Percentiles rank a stretch among this genome's conserved stretches.
Conservation (phyloP, 176 grass and related monocot species). For the Phyllostachys edulis region DNA sequence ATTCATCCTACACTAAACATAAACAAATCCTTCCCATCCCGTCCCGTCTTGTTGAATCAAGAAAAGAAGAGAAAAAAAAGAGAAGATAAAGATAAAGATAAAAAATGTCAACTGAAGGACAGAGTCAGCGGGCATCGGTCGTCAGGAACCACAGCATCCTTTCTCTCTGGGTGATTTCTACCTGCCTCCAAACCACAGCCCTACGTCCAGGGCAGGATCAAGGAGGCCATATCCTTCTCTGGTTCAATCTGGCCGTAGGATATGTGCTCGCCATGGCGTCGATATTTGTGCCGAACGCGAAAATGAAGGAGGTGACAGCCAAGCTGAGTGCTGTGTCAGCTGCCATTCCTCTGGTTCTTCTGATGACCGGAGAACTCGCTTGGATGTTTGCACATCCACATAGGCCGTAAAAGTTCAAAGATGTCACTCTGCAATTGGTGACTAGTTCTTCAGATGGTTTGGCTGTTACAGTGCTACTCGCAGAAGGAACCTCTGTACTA, state of each 20-base stretch:
- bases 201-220: not conserved
- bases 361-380: not conserved
- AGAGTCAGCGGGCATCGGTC: not conserved
- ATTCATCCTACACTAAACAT: not conserved
- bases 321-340: not conserved
- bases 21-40: not conserved
- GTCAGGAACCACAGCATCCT: not conserved
- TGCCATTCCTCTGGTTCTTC: not conserved
- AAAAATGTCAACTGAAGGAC: conserved; percentile 13
- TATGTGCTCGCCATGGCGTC: conserved; percentile 6
- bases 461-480: not conserved
- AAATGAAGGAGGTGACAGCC: not conserved
- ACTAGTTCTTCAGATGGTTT: not conserved
- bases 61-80: not conserved
- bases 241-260: not conserved
- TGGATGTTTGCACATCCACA: not conserved
- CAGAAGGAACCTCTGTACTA: not conserved
- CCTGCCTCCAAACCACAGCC: not conserved
- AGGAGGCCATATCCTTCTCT: not conserved
- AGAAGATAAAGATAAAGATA: not conserved
- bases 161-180: not conserved
- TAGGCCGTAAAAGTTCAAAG: not conserved
- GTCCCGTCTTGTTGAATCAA: not conserved
- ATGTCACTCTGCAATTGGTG: not conserved
- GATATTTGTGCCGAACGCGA: not conserved